phyloP scores from a whole-genome alignment of 2,329 filamentous ascomycete genomes.

The Xenoacremonium recifei region DNA sequence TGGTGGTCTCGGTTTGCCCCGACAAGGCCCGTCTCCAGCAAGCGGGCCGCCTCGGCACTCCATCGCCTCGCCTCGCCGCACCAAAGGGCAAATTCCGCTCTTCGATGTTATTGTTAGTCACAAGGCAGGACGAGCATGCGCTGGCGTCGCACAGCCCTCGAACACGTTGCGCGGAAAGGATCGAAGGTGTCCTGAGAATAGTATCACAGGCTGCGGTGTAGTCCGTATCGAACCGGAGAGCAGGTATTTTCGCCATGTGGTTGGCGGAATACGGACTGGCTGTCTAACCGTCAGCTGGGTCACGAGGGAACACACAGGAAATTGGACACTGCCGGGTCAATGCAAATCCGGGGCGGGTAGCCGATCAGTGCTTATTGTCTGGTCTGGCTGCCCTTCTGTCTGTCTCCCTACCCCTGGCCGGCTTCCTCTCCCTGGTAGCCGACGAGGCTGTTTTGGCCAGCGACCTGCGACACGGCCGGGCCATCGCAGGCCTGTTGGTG shows the following conservation, averaged over 20 bases:
- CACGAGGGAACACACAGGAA: neutral
- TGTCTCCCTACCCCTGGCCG: too few relatives aligned
- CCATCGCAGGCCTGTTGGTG: too few relatives aligned
- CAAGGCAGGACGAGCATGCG: neutral
- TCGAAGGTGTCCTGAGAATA: conserved; percentile 1
- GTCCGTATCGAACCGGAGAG: too few relatives aligned
- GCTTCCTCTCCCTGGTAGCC: too few relatives aligned
- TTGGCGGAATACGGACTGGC: too few relatives aligned
- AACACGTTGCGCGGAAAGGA: conserved; percentile 2
- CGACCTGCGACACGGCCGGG: too few relatives aligned
- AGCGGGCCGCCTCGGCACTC: neutral
- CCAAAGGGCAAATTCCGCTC: neutral
- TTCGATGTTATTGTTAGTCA: too few relatives aligned
- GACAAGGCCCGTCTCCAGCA: neutral
- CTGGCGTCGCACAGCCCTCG: conserved; percentile 7
- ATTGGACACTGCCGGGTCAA: too few relatives aligned
- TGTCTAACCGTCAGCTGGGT: too few relatives aligned
- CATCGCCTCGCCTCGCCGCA: neutral
- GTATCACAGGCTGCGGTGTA: conserved; percentile 1
- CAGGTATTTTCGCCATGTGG: too few relatives aligned
- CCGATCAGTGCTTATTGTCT: conserved; percentile 23
- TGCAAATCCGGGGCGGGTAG: conserved; percentile 25
- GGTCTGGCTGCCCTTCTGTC: conserved; percentile 2
- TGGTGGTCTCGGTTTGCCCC: too few relatives aligned
- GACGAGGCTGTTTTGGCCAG: too few relatives aligned